A percentile compares a stretch with the other conserved stretches of the same genome.
These are phyloP conservation scores for Coniochaeta prunicola DNA, from an alignment of 2,329 filamentous ascomycete species.

Conservation along the genomic window DNA sequence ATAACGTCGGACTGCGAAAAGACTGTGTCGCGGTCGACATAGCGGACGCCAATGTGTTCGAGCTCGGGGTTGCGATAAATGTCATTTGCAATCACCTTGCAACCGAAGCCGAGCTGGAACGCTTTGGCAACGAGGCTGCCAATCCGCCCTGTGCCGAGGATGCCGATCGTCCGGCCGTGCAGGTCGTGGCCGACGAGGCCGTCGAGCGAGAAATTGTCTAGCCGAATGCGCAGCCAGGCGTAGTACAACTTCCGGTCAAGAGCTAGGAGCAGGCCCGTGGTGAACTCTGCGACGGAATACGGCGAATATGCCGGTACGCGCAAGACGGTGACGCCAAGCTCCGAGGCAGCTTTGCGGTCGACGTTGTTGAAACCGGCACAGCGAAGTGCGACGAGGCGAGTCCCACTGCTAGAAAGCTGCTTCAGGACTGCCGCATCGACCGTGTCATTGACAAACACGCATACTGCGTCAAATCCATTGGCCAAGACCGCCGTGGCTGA, in stretches of 20 bases:
- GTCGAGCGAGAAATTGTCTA: slow-evolving; percentile 61
- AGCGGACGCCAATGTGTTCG: slow-evolving; percentile 38
- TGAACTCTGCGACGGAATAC: slow-evolving; percentile 63
- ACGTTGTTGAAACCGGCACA: slow-evolving; percentile 65
- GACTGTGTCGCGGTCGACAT: slow-evolving; percentile 47
- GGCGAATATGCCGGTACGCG: slow-evolving; percentile 63
- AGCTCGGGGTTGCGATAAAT: slow-evolving; percentile 44
- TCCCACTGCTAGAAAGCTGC: slow-evolving; percentile 39
- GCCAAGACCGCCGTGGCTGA: slow-evolving; percentile 49
- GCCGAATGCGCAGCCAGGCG: slow-evolving; percentile 60
- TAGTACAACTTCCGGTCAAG: slow-evolving; percentile 61
- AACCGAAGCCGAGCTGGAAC: slow-evolving; percentile 59
- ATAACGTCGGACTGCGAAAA: slow-evolving; percentile 52
- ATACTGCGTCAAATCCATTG: slow-evolving; percentile 46
- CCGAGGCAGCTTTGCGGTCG: slow-evolving; percentile 49
- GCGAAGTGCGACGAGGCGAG: slow-evolving; percentile 53
- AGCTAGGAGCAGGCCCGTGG: slow-evolving; percentile 57
- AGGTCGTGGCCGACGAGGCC: slow-evolving; percentile 55
- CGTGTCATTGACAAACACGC: slow-evolving; percentile 62
- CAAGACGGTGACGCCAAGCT: slow-evolving; percentile 51
- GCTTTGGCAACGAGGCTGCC: slow-evolving; percentile 55
- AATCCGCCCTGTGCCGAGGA: slow-evolving; percentile 60
- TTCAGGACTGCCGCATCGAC: slow-evolving; percentile 43
- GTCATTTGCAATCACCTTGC: slow-evolving; percentile 55
- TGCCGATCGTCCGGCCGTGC: slow-evolving; percentile 57